These are phyloP conservation scores for Pseudogymnoascus sp. DNA, from an alignment of 2,329 filamentous ascomycete species.

Conservation along the genomic window DNA sequence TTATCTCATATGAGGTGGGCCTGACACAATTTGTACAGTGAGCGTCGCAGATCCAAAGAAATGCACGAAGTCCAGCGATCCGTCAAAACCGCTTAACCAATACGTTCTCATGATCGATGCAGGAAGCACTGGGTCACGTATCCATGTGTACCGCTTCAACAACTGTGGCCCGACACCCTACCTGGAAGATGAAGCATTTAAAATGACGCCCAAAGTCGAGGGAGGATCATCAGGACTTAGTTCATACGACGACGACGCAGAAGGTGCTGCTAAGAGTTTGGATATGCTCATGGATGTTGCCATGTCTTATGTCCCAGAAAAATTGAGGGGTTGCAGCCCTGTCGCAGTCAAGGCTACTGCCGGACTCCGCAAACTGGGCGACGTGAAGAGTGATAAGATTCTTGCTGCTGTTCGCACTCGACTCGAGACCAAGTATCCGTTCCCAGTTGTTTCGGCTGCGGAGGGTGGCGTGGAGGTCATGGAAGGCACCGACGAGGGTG, in stretches of 20 bases:
- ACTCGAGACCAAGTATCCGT: slow-evolving; percentile 84
- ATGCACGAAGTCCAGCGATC: slow-evolving; percentile 77
- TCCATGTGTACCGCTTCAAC: slow-evolving; percentile 99
- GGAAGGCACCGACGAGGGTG: slow-evolving; percentile 94
- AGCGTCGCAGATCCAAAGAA: slow-evolving; percentile 53
- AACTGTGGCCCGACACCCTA: slow-evolving; percentile 95
- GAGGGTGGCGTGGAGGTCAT: slow-evolving; percentile 90
- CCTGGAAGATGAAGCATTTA: slow-evolving; percentile 85
- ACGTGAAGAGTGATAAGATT: slow-evolving; percentile 74
- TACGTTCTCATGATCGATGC: slow-evolving; percentile 99
- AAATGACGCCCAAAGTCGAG: slow-evolving; percentile 81
- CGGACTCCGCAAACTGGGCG: slow-evolving; percentile 78
- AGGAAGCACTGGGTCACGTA: slow-evolving; percentile 92
- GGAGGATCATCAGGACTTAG: slow-evolving; percentile 65
- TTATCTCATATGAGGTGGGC: neutral
- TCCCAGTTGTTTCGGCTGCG: slow-evolving; percentile 82
- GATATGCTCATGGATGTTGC: slow-evolving; percentile 84
- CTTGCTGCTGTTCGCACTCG: slow-evolving; percentile 75
- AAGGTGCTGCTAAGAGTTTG: slow-evolving; percentile 81
- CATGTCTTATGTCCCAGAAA: slow-evolving; percentile 74
- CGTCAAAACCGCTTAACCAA: slow-evolving; percentile 88
- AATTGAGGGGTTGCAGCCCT: slow-evolving; percentile 84
- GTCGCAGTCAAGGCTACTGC: slow-evolving; percentile 98
- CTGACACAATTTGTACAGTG: slow-evolving; percentile 13
- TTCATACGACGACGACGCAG: slow-evolving; percentile 77